Evolutionary conservation across 2,329 filamentous ascomycete species (phyloP).

Genomic region (Sporothrix curviconia): DNA sequence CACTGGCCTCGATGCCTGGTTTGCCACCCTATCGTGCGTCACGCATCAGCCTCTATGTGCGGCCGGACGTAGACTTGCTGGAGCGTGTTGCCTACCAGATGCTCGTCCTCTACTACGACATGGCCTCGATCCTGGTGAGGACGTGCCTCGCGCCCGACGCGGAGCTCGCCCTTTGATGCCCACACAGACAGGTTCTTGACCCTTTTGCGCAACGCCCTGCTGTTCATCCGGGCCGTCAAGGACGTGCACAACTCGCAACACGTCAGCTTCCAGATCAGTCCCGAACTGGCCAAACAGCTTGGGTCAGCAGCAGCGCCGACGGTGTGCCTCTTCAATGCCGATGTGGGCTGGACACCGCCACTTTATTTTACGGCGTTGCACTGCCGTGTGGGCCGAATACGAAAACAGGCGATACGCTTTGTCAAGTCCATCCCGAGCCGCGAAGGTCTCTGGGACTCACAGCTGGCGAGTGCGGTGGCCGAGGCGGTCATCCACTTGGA

Average conservation of each 20-base stretch:
- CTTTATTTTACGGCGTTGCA: constrained; percentile 5
- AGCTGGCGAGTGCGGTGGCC: background rate
- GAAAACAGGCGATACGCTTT: background rate
- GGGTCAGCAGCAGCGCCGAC: background rate
- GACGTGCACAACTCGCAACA: constrained; percentile 1
- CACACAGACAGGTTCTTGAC: background rate
- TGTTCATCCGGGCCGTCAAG: background rate
- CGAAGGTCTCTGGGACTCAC: constrained; percentile 1
- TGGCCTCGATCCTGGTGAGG: background rate
- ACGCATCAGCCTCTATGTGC: background rate
- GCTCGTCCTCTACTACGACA: background rate
- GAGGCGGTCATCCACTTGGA: background rate
- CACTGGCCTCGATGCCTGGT: background rate
- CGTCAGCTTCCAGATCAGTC: background rate
- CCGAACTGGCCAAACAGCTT: background rate
- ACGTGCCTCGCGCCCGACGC: background rate
- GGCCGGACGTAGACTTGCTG: background rate
- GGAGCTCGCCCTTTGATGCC: background rate
- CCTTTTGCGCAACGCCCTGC: background rate
- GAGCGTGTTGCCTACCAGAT: background rate
- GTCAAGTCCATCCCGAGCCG: background rate
- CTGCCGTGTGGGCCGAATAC: background rate
- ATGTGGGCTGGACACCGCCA: background rate
- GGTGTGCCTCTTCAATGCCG: background rate
- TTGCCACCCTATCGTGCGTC: background rate